phyloP scores from a whole-genome alignment of 2,329 filamentous ascomycete genomes.

The Lachnellula willkommii region DNA sequence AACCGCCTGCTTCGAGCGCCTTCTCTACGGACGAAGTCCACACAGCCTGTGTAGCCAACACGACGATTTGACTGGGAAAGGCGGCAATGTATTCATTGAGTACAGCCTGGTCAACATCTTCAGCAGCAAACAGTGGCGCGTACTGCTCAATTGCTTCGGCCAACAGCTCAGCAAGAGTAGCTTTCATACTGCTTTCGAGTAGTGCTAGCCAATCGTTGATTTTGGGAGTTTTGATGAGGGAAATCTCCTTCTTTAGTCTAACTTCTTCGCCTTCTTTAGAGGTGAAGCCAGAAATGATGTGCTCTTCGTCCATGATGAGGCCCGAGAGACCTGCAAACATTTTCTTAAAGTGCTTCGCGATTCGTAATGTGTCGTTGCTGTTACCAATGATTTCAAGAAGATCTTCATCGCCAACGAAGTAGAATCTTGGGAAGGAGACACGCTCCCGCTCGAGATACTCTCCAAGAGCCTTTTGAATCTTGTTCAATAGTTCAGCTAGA shows the following conservation, averaged over 20 bases:
- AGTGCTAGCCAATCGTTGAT: slow-evolving; percentile 99
- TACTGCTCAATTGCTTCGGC: slow-evolving; percentile 82
- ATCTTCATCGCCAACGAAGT: slow-evolving; percentile 98
- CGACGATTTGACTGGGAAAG: slow-evolving; percentile 91
- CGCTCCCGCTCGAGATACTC: slow-evolving; percentile 98
- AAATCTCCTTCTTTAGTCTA: slow-evolving; percentile 82
- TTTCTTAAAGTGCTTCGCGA: slow-evolving; percentile 98
- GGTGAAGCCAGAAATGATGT: slow-evolving; percentile 82
- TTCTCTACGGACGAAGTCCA: slow-evolving; percentile 88
- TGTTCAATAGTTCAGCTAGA: slow-evolving; percentile 93
- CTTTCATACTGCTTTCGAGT: slow-evolving; percentile 88
- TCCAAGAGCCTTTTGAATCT: slow-evolving; percentile 97
- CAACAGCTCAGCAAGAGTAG: slow-evolving; percentile 83
- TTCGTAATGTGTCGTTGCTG: slow-evolving; percentile 92
- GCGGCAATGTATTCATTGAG: slow-evolving; percentile 75
- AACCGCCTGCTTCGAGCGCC: slow-evolving; percentile 66
- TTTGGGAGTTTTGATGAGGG: slow-evolving; percentile 83
- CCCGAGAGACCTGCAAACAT: slow-evolving; percentile 98
- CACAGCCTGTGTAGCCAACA: slow-evolving; percentile 85
- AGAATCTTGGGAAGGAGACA: slow-evolving; percentile 96
- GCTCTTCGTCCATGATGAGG: slow-evolving; percentile 84
- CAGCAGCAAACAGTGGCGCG: slow-evolving; percentile 67
- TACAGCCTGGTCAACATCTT: slow-evolving; percentile 61
- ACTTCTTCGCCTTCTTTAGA: slow-evolving; percentile 95
- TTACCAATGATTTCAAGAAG: slow-evolving; percentile 98